Percentiles rank a stretch among this genome's conserved stretches.
phyloP scores from a whole-genome alignment of 305 asterid genomes.

The Caryopteris hybrid region DNA sequence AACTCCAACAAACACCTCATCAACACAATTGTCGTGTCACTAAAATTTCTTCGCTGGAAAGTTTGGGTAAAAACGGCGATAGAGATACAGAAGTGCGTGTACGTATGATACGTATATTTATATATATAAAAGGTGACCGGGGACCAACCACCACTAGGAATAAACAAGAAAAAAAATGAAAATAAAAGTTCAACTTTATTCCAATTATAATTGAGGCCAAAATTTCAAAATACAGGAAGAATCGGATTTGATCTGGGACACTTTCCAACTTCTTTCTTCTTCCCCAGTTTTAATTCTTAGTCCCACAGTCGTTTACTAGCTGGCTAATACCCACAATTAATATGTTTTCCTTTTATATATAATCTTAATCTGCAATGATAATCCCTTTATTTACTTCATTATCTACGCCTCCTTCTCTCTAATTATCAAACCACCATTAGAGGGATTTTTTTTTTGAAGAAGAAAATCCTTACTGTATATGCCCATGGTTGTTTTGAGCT shows the following conservation, averaged over 20 bases:
- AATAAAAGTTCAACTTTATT: neutral
- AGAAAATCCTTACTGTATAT: neutral
- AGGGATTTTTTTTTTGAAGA: neutral
- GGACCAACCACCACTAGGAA: constrained; percentile 30
- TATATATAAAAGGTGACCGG: neutral
- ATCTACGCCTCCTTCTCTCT: neutral
- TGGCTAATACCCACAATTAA: neutral
- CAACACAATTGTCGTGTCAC: neutral
- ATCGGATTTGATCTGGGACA: neutral
- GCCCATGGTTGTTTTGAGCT: constrained; percentile 20
- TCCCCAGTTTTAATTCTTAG: neutral
- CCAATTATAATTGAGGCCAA: neutral
- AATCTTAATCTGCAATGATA: neutral
- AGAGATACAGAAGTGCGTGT: neutral
- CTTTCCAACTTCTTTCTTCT: neutral
- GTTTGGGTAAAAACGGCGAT: constrained; percentile 9
- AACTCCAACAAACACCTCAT: no score
- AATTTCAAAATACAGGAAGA: neutral
- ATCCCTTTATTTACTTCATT: neutral
- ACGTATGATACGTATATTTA: neutral
- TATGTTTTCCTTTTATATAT: neutral
- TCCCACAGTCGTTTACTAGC: neutral
- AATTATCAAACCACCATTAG: no score
- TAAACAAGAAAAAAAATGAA: neutral
- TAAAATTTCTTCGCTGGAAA: constrained; percentile 24